Base-by-base conservation (phyloP, 257 asterid species). In the Plantago ovata region DNA sequence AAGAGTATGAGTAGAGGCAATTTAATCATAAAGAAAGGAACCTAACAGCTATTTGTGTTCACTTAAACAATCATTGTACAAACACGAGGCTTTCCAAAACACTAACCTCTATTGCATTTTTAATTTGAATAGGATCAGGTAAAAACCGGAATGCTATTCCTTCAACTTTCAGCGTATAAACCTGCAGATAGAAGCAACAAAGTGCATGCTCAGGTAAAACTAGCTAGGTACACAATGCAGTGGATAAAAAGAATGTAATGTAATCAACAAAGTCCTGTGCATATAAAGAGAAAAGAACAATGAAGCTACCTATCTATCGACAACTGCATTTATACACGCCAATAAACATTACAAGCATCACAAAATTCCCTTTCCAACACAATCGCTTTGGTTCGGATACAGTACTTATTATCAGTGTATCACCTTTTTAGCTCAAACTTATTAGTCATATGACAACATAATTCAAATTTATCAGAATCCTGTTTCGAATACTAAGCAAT, bases 111-210 rank as follows among this genome's bases (percentile, higher is more conserved):
- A 84, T 46, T 13, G 98, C 95, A 77, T 92, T 88, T 66, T 84
- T 86, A 65, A 88, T 75, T 63, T 92, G 97, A 61, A 92, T 82
- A 13, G 97, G 95, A 77, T 92, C 97, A 36, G 98, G 98, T 74
- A 92, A 66, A 69, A 92, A 88, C 28, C 97, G 77, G 69, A 88
- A 92, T 67, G 97, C 95, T 51, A 92, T 92, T 74, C 98, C 97
- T 79, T 92, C 98, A 62, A 92, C 97, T 76, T 88, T 92, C 86
- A 89, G 74, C 95, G 86, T 79, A 70, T 92, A 88, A 61, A 92
- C 95, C 98, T 92, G 86, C 76, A 64, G 41, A 64, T 16, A 8
- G 19, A 47, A 43, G 49, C 44, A 54, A 12, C 42, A 33, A 60
- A 62, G 61, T 23, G 42, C 57, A 45, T 42, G 33, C 66, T 24